Conservation (phyloP, 108 stramenopile genomes). For the Ochromonas danica region DNA sequence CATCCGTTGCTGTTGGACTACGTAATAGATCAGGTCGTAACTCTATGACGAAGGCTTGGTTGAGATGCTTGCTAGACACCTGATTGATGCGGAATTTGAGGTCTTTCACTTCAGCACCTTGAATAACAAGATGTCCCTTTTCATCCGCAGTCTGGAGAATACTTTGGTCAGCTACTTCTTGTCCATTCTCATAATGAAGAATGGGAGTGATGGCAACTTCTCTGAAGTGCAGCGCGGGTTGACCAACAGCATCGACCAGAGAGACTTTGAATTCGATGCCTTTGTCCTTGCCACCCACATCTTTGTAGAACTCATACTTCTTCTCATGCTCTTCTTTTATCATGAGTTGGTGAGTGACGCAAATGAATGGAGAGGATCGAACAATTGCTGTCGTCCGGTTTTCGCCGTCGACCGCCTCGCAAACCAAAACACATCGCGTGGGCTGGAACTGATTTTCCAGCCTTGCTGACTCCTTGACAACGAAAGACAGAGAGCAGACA, state of each 20-base stretch:
- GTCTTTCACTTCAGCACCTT: too few relatives aligned
- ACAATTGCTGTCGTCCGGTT: too few relatives aligned
- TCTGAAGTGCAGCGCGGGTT: neutral
- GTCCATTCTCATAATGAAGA: neutral
- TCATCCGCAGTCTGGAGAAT: too few relatives aligned
- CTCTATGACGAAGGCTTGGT: neutral
- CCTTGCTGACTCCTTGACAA: too few relatives aligned
- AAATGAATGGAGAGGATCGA: too few relatives aligned
- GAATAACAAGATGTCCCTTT: too few relatives aligned
- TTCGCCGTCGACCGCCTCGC: too few relatives aligned
- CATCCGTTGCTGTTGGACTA: neutral
- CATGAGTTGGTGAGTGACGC: too few relatives aligned
- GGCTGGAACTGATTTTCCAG: too few relatives aligned
- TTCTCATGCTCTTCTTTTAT: too few relatives aligned
- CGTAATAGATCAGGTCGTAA: neutral
- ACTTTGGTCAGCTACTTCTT: neutral
- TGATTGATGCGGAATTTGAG: slow-evolving; percentile 8
- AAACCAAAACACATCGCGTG: too few relatives aligned
- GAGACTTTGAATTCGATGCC: neutral
- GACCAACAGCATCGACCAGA: neutral
- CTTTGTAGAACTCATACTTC: slow-evolving; percentile 15
- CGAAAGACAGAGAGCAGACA: too few relatives aligned
- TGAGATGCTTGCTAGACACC: neutral
- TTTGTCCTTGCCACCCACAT: slow-evolving; percentile 13
- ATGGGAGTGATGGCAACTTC: neutral